Percentiles rank a stretch among this genome's conserved stretches.
These are phyloP conservation scores for Pleurotus tuber-regium DNA, from an alignment of 768 basidiomycete genomes.

Conservation along the genomic window DNA sequence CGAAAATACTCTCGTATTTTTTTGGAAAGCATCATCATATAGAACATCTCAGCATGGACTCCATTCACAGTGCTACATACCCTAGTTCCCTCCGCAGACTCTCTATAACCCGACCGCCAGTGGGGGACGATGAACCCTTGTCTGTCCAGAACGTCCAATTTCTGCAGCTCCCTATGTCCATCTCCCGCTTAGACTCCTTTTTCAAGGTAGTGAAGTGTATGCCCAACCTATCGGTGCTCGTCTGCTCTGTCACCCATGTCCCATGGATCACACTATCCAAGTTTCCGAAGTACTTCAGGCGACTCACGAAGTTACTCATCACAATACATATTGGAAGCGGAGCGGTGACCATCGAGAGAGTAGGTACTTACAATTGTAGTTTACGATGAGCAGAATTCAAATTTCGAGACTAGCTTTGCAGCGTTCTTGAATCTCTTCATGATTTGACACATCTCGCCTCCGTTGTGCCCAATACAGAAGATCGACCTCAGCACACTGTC, in stretches of 20 bases:
- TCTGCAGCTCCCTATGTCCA: neutral
- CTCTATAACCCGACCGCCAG: neutral
- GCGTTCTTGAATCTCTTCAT: neutral
- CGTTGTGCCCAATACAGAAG: constrained; percentile 7
- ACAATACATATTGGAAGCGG: neutral
- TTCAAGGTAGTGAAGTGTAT: neutral
- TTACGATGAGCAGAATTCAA: neutral
- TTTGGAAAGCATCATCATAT: neutral
- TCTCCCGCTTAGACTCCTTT: neutral
- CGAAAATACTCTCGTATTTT: too few relatives aligned
- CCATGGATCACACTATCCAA: neutral
- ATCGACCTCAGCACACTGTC: constrained; percentile 2
- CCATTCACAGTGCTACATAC: neutral
- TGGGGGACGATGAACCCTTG: neutral
- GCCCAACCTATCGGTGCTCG: constrained; percentile 6
- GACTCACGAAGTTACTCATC: neutral
- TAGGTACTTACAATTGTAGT: neutral
- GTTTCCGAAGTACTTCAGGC: neutral
- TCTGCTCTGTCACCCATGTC: neutral
- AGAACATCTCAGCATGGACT: neutral
- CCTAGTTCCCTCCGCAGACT: neutral
- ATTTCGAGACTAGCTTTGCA: neutral
- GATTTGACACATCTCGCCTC: constrained; percentile 2
- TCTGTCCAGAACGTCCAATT: neutral
- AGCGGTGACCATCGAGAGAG: neutral